Conservation (phyloP, 768 basidiomycete species). For the Podaxis pistillaris region DNA sequence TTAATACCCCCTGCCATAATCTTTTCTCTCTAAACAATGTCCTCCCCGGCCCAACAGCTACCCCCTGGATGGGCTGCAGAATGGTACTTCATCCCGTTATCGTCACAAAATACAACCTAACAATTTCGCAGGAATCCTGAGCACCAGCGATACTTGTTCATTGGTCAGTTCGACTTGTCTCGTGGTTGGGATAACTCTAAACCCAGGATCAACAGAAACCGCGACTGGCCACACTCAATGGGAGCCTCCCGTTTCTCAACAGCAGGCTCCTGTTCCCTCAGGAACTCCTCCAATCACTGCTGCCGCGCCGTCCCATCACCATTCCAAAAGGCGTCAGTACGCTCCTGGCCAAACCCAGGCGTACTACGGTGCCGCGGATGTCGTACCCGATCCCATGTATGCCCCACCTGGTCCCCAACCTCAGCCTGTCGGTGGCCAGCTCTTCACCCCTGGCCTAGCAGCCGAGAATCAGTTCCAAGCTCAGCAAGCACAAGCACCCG, state of each 20-base stretch:
- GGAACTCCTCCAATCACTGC: conserved; percentile 41
- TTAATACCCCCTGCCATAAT: conserved; percentile 12
- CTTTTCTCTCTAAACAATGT: conserved; percentile 34
- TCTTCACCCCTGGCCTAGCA: conserved; percentile 85
- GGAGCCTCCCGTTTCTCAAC: conserved; percentile 63
- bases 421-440: conserved; percentile 47
- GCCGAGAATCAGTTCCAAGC: conserved; percentile 65
- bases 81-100: conserved; percentile 57
- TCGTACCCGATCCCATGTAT: conserved; percentile 44
- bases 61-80: conserved; percentile 93
- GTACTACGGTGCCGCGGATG: conserved; percentile 62
- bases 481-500: conserved; percentile 51
- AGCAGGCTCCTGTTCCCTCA: conserved; percentile 33
- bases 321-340: conserved; percentile 83
- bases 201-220: conserved; percentile 56
- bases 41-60: conserved; percentile 60
- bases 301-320: conserved; percentile 46
- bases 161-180: conserved; percentile 55
- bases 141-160: conserved; percentile 83
- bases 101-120: conserved; percentile 16
- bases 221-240: conserved; percentile 84
- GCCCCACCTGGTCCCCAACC: conserved; percentile 36
- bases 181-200: conserved; percentile 17
- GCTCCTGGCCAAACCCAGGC: conserved; percentile 92
- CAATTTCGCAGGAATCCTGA: conserved; percentile 63